Evolutionary conservation across 805 yeast species (phyloP), one percentile per base, ranked within the genome.

Genomic region (Teunomyces funiuensis): DNA sequence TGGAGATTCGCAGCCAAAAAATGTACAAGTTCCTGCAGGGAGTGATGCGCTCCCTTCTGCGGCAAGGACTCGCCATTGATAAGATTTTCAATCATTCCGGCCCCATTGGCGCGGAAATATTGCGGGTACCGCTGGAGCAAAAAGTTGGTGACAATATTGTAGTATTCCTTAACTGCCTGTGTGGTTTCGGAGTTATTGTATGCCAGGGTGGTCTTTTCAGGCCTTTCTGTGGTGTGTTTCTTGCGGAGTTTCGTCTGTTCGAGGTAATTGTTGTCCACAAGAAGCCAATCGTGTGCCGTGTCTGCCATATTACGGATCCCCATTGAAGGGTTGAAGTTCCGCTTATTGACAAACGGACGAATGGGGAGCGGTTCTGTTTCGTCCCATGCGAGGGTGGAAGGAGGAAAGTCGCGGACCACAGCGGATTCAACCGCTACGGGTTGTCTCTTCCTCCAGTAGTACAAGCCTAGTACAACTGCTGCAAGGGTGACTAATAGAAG

Each of bases 261-360:
- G 39, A 69, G 51, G 53, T 84, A 85, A 0, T 84, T 76, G 33
- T 80, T 62, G 43, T 86, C 93, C 3, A 86, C 57, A 23, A 78
- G 61, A 17, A 86, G 64, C 77, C 83, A 77, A 28, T 83, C 82
- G 30, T 73, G 69, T 2, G 80, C 61, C 2, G 57, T 46, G n/a
- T 52, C 42, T 5, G 58, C 47, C 16, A 68, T 42, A 43, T 62
- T 62, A 13, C 50, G 52, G 27, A 67, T 52, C 4, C 60, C 69
- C 68, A 69, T 60, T 8, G 63, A 56, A 2, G 65, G 63, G 28
- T 60, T 63, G 46, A 63, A 65, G 51, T 61, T 62, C 29, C 51
- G 57, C 42, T 68, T 67, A 6, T 64, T 65, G 7, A 49, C 61
- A 47, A 69, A 69, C 1, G 73, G 72, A 17, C 72, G 57, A 9